Evolutionary conservation across 176 grass and related monocot species (phyloP).

Genomic region (Pharus latifolius): DNA sequence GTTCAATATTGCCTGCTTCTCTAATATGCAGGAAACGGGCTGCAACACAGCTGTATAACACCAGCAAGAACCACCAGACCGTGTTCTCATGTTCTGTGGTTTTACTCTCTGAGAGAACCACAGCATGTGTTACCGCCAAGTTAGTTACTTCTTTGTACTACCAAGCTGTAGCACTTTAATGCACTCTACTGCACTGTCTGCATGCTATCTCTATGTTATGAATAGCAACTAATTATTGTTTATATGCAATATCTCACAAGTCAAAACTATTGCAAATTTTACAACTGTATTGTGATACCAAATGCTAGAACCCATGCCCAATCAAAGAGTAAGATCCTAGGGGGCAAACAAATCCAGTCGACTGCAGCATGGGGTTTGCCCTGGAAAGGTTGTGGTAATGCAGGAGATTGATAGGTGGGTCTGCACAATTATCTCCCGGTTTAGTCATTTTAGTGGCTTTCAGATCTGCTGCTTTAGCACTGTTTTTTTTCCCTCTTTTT

Average conservation of each 20-base stretch:
- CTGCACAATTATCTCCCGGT: neutral
- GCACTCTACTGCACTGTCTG: neutral
- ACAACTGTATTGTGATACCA: neutral
- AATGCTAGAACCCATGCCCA: neutral
- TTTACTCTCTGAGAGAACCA: slow-evolving; percentile 16
- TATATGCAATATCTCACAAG: neutral
- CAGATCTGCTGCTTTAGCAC: neutral
- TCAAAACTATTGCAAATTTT: neutral
- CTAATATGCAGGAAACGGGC: neutral
- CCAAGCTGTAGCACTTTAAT: slow-evolving; percentile 20
- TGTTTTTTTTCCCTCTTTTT: neutral
- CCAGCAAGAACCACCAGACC: slow-evolving; percentile 4
- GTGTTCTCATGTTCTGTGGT: neutral
- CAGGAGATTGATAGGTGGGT: neutral
- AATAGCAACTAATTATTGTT: slow-evolving; percentile 3
- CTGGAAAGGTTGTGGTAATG: neutral
- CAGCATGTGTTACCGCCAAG: slow-evolving; percentile 14
- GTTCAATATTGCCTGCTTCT: slow-evolving; percentile 3
- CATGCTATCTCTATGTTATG: slow-evolving; percentile 22
- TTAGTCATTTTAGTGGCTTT: neutral
- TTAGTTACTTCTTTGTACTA: slow-evolving; percentile 6
- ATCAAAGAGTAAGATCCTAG: neutral
- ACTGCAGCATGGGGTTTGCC: neutral
- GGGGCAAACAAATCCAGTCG: neutral
- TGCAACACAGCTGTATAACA: neutral